A percentile compares a stretch with the other conserved stretches of the same genome.
Conservation (phyloP, 2,329 filamentous ascomycete species). For the Colletotrichum zoysiae region DNA sequence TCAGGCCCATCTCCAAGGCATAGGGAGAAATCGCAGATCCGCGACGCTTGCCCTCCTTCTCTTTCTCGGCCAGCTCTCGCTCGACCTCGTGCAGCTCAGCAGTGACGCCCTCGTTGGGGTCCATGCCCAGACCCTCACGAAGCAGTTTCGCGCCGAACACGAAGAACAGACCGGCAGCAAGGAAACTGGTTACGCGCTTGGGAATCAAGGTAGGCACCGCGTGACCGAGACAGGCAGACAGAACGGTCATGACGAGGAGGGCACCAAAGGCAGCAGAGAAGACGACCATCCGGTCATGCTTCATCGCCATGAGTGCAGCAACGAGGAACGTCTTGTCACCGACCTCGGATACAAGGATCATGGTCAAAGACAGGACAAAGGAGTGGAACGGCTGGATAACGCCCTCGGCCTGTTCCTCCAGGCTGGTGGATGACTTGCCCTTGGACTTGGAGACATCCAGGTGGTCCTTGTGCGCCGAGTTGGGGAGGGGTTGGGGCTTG, state of each 20-base stretch:
- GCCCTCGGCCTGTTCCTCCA: constrained; percentile 63
- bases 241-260: constrained; percentile 91
- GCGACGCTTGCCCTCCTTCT: constrained; percentile 77
- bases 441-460: constrained; percentile 62
- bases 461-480: constrained; percentile 74
- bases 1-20: constrained; percentile 83
- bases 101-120: constrained; percentile 88
- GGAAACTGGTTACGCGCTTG: constrained; percentile 89
- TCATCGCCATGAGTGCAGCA: constrained; percentile 98
- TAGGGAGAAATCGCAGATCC: constrained; percentile 80
- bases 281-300: constrained; percentile 91
- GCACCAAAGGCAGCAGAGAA: constrained; percentile 96
- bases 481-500: constrained; percentile 76
- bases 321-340: constrained; percentile 99
- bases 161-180: constrained; percentile 87
- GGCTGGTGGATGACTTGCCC: constrained; percentile 47
- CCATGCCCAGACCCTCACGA: constrained; percentile 89
- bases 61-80: constrained; percentile 92
- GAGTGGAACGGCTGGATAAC: constrained; percentile 88
- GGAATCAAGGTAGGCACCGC: constrained; percentile 91
- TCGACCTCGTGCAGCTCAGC: constrained; percentile 99
- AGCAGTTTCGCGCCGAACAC: constrained; percentile 89
- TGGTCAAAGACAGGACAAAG: constrained; percentile 90
- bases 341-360: constrained; percentile 97
- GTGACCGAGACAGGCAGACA: constrained; percentile 93